These are phyloP conservation scores for Polygonum aviculare DNA, from an alignment of 148 eudicot species.

Conservation along the genomic window DNA sequence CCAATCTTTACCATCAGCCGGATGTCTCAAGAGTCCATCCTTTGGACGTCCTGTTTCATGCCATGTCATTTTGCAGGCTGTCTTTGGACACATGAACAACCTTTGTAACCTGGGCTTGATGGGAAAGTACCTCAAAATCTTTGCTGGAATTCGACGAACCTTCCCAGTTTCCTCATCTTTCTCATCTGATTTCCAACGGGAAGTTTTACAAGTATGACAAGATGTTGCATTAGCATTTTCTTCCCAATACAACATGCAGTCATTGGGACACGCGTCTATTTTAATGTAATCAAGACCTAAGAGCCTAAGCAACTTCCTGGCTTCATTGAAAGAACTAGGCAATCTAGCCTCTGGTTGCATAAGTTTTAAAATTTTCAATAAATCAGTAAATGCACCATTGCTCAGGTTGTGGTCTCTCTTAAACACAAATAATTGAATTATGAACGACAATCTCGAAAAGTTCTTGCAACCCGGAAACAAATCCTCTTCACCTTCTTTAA, in stretches of 20 bases:
- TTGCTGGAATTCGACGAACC: too few species aligned
- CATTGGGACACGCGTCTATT: not conserved
- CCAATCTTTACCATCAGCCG: not conserved
- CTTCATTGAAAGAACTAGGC: not conserved
- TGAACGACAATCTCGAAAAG: too few species aligned
- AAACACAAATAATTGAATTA: too few species aligned
- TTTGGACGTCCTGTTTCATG: not conserved
- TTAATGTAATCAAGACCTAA: not conserved
- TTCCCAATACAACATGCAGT: not conserved
- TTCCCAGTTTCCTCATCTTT: too few species aligned
- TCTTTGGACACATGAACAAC: not conserved
- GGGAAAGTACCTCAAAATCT: too few species aligned
- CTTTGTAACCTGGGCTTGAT: too few species aligned
- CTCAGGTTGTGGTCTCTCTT: too few species aligned
- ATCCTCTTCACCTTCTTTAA: too few species aligned
- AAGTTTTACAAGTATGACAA: too few species aligned
- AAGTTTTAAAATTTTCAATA: not conserved
- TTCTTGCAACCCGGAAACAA: too few species aligned
- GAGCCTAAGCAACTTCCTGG: not conserved
- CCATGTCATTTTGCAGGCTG: not conserved
- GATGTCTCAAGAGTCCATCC: not conserved
- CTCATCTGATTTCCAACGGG: too few species aligned
- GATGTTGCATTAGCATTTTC: not conserved
- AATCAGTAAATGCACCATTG: too few species aligned
- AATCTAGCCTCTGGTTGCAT: not conserved